Evolutionary conservation across 352 stramenopile species (phyloP), one percentile per base, ranked within the genome.

Genomic region (Pythium pyrilobum): DNA sequence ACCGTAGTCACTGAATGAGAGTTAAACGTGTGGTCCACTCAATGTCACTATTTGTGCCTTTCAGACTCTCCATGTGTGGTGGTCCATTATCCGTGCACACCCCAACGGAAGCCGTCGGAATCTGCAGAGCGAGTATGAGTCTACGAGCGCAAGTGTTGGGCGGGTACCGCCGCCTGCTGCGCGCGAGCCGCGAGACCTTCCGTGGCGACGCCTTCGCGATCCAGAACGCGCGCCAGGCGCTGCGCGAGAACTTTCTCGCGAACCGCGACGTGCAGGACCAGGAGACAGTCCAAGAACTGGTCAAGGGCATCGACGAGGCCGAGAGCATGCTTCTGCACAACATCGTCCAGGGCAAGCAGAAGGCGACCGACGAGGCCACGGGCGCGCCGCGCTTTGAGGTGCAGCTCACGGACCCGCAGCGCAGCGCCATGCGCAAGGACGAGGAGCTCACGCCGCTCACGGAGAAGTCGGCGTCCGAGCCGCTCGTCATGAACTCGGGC

Each of bases 251-350:
- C 56, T 92, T 94, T 32, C 1, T 59, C 27, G 62, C 56, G 24
- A 94, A 91, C 65, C 56, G 71, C 34, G 67, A 80, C 1, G 80
- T 88, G 52, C 64, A 47, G 3, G 81, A 91, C 52, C 38, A 53
- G n/a, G 66, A 72, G 39, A 66, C 72, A 29, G 38, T 92, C 4
- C 33, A 71, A 1, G 81, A 83, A 36, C 36, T 94, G 51, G 37
- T 94, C 50, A 81, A 85, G 59, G 66, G 76, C 58, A 85, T 94
- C 48, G 74, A 87, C 52, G 84, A 94, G 38, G 81, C 80, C 57
- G 84, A 94, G 62, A 48, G 60, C 37, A 92, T 94, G 81, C 62
- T 94, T 50, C 75, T 89, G n/a, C 76, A 91, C 63, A 69, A 94
- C 64, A 92, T 94, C 45, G 84, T 94, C 11, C 84, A 94, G 51